A percentile compares a stretch with the other conserved stretches of the same genome.
Evolutionary conservation across 1,139 yeast species (phyloP).

Genomic region (Magnusiomyces fungicola): DNA sequence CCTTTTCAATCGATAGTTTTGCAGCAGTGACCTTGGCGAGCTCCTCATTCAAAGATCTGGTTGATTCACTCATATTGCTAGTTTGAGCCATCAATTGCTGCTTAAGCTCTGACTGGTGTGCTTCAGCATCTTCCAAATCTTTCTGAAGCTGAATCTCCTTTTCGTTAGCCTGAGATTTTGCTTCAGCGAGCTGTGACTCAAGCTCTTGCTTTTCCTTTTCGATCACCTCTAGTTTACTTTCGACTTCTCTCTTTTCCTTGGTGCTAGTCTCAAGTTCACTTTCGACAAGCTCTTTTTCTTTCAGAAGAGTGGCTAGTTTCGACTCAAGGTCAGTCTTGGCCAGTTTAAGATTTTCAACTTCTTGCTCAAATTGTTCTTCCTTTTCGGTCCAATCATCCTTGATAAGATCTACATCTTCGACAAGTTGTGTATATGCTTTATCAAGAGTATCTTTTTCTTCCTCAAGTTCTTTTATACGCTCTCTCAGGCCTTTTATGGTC

Average conservation of each 20-base stretch:
- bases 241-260: not conserved
- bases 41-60: not conserved
- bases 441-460: constrained; percentile 24
- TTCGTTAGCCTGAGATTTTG: not conserved
- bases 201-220: not conserved
- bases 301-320: not conserved
- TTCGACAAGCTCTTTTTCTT: constrained; percentile 5
- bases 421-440: constrained; percentile 16
- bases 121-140: not conserved
- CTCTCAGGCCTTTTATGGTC: constrained; percentile 14
- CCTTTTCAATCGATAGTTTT: not conserved
- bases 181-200: not conserved
- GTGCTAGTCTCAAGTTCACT: constrained; percentile 1
- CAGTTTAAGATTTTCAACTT: constrained; percentile 3
- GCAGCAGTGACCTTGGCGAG: not conserved
- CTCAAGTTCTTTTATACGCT: constrained; percentile 17
- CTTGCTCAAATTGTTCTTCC: constrained; percentile 18
- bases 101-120: not conserved
- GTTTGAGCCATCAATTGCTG: not conserved
- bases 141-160: not conserved
- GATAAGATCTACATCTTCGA: constrained; percentile 16
- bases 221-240: not conserved
- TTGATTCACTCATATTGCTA: not conserved
- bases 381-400: constrained; percentile 23
- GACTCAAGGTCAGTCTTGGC: constrained; percentile 8